Evolutionary conservation across 1,284 basidiomycete species (phyloP), one percentile per base, ranked within the genome.

Genomic region (Phylloboletellus chloephorus): DNA sequence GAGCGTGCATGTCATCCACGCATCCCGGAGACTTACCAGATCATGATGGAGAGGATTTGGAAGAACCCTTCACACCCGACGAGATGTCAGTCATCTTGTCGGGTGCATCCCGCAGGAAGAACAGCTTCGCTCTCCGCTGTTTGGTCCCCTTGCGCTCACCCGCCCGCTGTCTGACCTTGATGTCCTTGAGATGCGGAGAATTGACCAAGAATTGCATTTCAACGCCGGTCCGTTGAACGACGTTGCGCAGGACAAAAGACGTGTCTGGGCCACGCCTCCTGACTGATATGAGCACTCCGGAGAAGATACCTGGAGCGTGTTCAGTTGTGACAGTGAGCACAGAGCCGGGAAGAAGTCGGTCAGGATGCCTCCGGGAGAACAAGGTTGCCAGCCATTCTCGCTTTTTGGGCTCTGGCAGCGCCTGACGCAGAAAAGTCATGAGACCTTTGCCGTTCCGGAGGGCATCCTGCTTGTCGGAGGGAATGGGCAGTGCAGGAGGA

Each of bases 171-270:
- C 85, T 61, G 39, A 95, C 68, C 65, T 81, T 82, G 63, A 96
- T 84, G 44, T 84, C 79, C 71, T 89, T 91, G 64, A 96, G 61
- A 60, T 88, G 76, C 21, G 93, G 92, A 38, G 82, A 86, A 58
- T 78, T 81, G 47, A 84, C 78, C 59, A 83, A 90, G 67, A 89
- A 88, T 56, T 83, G 84, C 82, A 90, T 84, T 70, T 96, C 92
- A 25, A 94, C 83, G 12, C 91, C 92, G 8, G 84, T 88, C 51
- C 88, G 75, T 54, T 90, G 86, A 44, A 96, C 76, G 52, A 95
- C 76, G 66, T 95, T 96, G 48, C 93, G 76, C 37, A 96, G 65
- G 36, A 81, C 71, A 59, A 96, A 88, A 24, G 78, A 82, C 17
- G 89, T 91, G 65, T 89, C 87, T 20, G 79, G 72, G 0, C 92